phyloP scores from a whole-genome alignment of 441 rosid genomes.

The Populus hybrid region DNA sequence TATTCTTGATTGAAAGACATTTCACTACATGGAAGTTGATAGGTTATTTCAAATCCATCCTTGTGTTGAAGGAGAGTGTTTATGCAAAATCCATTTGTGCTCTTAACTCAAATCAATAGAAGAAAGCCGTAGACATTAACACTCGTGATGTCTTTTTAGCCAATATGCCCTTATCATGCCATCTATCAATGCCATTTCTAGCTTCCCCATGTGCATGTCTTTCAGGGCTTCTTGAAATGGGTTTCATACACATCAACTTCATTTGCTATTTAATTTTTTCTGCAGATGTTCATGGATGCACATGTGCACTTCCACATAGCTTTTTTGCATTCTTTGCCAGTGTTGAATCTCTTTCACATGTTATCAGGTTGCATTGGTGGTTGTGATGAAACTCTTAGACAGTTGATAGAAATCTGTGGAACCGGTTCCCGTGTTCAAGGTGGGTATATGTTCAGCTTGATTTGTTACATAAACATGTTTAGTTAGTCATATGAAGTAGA shows the following conservation, averaged over 20 bases:
- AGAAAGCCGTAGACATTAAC: background rate
- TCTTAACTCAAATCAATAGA: background rate
- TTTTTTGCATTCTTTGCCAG: background rate
- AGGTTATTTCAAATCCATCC: background rate
- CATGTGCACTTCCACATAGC: background rate
- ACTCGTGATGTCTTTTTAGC: background rate
- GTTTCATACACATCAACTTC: background rate
- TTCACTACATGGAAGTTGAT: background rate
- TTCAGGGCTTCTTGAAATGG: background rate
- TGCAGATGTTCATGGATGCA: background rate
- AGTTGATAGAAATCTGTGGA: slow-evolving; percentile 88
- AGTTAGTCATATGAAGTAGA: background rate
- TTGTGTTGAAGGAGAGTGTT: background rate
- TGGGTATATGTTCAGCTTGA: slow-evolving; percentile 21
- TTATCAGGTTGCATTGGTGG: slow-evolving; percentile 91
- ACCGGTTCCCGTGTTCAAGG: slow-evolving; percentile 91
- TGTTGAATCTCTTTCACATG: slow-evolving; percentile 17
- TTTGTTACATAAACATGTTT: background rate
- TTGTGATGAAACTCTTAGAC: slow-evolving; percentile 77
- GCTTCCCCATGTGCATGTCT: background rate
- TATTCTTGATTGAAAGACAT: background rate
- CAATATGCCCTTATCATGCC: background rate
- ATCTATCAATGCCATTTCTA: background rate
- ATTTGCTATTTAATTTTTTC: too few species aligned
- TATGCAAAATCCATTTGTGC: background rate